Evolutionary conservation across 768 basidiomycete genomes (phyloP).

Genomic region (Chiua virens): DNA sequence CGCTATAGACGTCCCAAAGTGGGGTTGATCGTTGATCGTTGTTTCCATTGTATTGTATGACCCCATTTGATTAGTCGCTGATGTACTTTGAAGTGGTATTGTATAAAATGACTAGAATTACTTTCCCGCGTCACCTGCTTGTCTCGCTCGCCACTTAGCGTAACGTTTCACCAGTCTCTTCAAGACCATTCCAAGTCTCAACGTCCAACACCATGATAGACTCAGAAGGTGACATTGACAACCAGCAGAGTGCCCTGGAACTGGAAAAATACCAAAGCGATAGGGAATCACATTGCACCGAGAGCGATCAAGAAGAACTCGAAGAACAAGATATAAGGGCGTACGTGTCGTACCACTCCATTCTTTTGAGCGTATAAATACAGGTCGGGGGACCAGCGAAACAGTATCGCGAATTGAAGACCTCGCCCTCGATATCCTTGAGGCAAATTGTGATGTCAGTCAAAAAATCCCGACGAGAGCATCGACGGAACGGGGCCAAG

Average conservation of each 20-base stretch:
- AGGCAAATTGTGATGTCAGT: slow-evolving; percentile 29
- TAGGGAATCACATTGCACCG: not conserved
- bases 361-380: not conserved
- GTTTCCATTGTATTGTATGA: not conserved
- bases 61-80: not conserved
- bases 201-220: not conserved
- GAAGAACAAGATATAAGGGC: not conserved
- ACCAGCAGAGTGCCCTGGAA: not conserved
- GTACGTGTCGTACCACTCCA: slow-evolving; percentile 9
- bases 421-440: slow-evolving; percentile 30
- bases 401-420: slow-evolving; percentile 29
- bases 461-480: slow-evolving; percentile 1
- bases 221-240: not conserved
- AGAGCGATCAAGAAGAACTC: slow-evolving; percentile 14
- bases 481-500: slow-evolving; percentile 15
- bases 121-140: not conserved
- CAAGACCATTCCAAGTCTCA: no score
- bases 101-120: not conserved
- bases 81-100: slow-evolving; percentile 14
- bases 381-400: slow-evolving; percentile 15
- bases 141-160: no score
- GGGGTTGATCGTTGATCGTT: slow-evolving; percentile 32
- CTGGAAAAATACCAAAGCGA: not conserved
- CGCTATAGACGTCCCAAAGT: slow-evolving; percentile 46
- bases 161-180: no score